A percentile compares a stretch with the other conserved stretches of the same genome.
phyloP scores from a whole-genome alignment of 257 asterid species.

The Solanum infundibuliforme region DNA sequence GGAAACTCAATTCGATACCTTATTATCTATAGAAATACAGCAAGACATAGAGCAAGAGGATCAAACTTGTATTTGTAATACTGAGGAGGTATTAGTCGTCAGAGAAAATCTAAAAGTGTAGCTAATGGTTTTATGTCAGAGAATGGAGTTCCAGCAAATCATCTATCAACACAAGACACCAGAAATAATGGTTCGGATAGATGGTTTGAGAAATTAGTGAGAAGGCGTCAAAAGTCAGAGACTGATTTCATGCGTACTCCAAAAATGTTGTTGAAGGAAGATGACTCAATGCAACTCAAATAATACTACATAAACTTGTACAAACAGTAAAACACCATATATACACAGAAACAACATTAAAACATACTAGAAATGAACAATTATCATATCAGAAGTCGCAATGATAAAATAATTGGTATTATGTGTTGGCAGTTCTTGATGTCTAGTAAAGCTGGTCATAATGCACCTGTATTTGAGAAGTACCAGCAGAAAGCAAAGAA shows the following conservation, averaged over 20 bases:
- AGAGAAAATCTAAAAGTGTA: conserved; percentile 51
- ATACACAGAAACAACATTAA: no score
- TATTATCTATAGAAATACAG: no score
- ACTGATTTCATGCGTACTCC: conserved; percentile 39
- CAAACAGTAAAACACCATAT: no score
- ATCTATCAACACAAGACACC: no score
- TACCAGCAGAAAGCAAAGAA: conserved; percentile 78
- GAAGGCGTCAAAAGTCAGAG: conserved; percentile 49
- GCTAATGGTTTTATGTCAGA: conserved; percentile 25
- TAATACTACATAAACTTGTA: no score
- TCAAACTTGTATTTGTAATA: no score
- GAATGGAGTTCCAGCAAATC: no score
- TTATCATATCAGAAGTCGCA: no score
- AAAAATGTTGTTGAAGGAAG: conserved; percentile 62
- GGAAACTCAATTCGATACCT: no score
- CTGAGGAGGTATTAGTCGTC: conserved; percentile 10
- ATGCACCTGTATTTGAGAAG: conserved; percentile 33
- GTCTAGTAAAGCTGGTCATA: conserved; percentile 61
- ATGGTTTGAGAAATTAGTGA: conserved; percentile 38
- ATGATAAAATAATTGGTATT: no score
- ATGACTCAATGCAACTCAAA: not conserved
- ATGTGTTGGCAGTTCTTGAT: conserved; percentile 52
- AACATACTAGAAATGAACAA: no score
- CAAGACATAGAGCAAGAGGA: no score
- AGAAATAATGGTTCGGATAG: conserved; percentile 22